Conservation (phyloP, 192 early-diverging fungal species). For the Coemansia sp. region DNA sequence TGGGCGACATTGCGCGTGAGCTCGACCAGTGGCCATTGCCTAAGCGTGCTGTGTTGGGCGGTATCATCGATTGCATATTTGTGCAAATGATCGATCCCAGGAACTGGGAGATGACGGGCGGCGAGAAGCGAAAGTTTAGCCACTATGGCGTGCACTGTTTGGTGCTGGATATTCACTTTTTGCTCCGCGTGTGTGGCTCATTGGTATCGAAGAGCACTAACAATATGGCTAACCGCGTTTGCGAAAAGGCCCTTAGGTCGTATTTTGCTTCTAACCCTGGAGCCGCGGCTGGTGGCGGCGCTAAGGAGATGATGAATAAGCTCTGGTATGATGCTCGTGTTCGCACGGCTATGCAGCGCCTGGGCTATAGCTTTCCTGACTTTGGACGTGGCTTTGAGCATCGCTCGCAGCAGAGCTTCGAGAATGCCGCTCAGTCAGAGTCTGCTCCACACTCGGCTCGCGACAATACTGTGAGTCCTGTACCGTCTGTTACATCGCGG, state of each 20-base stretch:
- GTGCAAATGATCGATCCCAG: constrained; percentile 52
- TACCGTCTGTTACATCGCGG: not conserved
- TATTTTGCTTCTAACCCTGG: constrained; percentile 34
- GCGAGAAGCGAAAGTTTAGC: constrained; percentile 46
- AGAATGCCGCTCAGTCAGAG: not conserved
- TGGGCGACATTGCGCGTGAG: constrained; percentile 44
- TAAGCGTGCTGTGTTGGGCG: constrained; percentile 47
- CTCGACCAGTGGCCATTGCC: constrained; percentile 56
- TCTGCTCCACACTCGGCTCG: not conserved
- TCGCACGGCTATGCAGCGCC: constrained; percentile 35
- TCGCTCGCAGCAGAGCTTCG: constrained; percentile 57
- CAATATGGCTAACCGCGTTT: constrained; percentile 58
- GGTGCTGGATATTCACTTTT: constrained; percentile 57
- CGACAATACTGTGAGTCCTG: constrained; percentile 1
- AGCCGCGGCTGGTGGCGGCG: not conserved
- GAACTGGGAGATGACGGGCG: constrained; percentile 46
- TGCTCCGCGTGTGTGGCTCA: constrained; percentile 57
- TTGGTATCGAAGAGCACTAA: constrained; percentile 57
- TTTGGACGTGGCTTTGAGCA: constrained; percentile 57
- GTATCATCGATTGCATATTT: constrained; percentile 56
- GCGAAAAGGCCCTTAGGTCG: constrained; percentile 55
- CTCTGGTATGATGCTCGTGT: constrained; percentile 55
- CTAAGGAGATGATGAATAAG: constrained; percentile 49
- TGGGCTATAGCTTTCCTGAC: constrained; percentile 52
- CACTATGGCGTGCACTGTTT: constrained; percentile 54